A percentile compares a stretch with the other conserved stretches of the same genome.
Evolutionary conservation across 192 early-diverging fungal species (phyloP).

Genomic region (Backusella circina): DNA sequence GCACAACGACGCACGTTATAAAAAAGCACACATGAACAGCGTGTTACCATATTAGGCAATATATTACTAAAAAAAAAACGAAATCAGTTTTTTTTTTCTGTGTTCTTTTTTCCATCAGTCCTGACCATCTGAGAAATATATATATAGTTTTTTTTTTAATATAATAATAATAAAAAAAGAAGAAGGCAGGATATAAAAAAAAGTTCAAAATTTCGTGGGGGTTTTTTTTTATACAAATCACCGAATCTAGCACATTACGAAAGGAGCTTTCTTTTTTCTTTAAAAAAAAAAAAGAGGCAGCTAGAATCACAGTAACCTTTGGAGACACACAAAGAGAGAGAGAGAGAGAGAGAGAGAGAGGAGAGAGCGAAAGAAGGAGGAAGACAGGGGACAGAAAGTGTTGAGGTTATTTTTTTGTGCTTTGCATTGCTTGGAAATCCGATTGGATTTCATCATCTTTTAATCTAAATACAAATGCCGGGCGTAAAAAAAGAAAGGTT

Average conservation of each 20-base stretch:
- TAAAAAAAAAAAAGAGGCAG: background rate
- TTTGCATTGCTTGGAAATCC: constrained; percentile 26
- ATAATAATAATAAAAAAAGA: no score
- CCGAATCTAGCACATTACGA: no score
- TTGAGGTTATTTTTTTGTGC: constrained; percentile 1
- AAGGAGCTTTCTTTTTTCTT: background rate
- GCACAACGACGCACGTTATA: no score
- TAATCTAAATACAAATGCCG: constrained; percentile 24
- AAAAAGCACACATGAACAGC: background rate
- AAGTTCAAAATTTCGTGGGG: no score
- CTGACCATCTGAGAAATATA: no score
- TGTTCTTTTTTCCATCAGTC: background rate
- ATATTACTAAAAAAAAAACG: background rate
- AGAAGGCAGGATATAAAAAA: no score
- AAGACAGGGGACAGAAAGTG: no score
- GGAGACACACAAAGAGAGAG: no score
- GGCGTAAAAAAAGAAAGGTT: constrained; percentile 27
- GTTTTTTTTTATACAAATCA: no score
- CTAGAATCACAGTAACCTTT: background rate
- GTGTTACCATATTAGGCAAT: background rate
- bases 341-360: no score
- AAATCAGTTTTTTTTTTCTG: background rate
- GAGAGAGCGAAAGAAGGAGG: no score
- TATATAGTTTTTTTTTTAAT: no score
- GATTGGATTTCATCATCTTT: constrained; percentile 26